These are phyloP conservation scores for Gossypium trilobum DNA, from an alignment of 441 rosid species.

Conservation along the genomic window DNA sequence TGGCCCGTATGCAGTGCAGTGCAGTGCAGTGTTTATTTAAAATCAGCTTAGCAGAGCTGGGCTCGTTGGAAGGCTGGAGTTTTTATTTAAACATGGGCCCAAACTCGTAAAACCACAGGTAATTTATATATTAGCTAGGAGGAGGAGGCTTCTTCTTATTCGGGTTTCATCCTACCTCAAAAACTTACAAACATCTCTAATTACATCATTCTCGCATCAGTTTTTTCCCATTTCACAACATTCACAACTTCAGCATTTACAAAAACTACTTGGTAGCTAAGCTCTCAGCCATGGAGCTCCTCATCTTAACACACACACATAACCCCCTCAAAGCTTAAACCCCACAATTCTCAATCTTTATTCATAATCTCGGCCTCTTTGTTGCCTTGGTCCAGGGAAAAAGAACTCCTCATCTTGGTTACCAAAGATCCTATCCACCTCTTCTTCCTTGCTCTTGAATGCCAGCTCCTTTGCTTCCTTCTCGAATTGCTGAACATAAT, in stretches of 20 bases:
- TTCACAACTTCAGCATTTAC: neutral
- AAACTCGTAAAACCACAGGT: neutral
- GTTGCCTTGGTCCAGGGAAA: conserved; percentile 31
- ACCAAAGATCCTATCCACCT: conserved; percentile 34
- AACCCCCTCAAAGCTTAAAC: neutral
- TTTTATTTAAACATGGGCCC: neutral
- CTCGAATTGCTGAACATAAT: conserved; percentile 26
- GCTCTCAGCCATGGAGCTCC: neutral
- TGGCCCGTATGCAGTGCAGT: neutral
- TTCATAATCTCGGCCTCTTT: conserved; percentile 17
- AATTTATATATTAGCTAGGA: neutral
- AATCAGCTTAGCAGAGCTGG: neutral
- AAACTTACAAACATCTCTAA: conserved; percentile 14
- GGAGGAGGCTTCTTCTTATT: neutral
- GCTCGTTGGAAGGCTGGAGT: neutral
- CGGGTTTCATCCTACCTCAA: conserved; percentile 8
- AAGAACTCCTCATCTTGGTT: conserved; percentile 33
- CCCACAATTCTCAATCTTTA: neutral
- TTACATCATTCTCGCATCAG: neutral
- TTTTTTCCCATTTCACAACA: neutral
- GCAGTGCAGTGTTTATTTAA: no score
- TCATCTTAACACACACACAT: neutral
- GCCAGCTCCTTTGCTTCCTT: conserved; percentile 41
- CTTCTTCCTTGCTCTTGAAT: conserved; percentile 22
- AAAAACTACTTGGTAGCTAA: neutral